phyloP scores from a whole-genome alignment of 345 rosid species.

The Pugionium dolabratum region DNA sequence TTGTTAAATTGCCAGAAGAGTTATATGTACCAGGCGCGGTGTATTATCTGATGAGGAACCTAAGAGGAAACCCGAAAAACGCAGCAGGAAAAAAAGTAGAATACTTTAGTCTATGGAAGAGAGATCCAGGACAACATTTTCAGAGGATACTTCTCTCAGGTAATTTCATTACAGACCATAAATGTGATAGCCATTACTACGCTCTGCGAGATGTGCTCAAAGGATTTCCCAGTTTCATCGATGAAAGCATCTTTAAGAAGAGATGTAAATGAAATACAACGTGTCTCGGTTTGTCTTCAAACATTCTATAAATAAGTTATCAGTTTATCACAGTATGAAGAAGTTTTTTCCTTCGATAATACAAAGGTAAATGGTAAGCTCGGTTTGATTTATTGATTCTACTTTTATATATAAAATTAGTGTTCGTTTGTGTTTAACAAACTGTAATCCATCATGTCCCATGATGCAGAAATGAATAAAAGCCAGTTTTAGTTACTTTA shows the following conservation, averaged over 20 bases:
- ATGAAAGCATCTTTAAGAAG: constrained; percentile 50
- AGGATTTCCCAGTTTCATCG: constrained; percentile 55
- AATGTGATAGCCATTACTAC: constrained; percentile 83
- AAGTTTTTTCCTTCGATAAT: no score
- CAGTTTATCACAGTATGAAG: background rate
- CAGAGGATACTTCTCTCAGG: constrained; percentile 80
- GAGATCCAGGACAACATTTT: constrained; percentile 83
- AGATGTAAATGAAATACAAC: constrained; percentile 13
- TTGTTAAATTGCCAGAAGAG: constrained; percentile 49
- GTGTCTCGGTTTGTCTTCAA: constrained; percentile 13
- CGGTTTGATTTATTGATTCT: no score
- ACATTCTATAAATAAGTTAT: constrained; percentile 22
- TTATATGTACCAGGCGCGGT: constrained; percentile 75
- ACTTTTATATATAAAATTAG: no score
- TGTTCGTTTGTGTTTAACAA: no score
- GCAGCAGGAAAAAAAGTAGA: constrained; percentile 39
- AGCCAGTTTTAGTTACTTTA: no score
- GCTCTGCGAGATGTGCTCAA: constrained; percentile 88
- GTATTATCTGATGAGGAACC: constrained; percentile 76
- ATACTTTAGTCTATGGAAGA: constrained; percentile 74
- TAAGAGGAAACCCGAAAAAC: constrained; percentile 34
- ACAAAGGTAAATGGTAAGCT: no score
- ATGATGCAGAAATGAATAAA: no score
- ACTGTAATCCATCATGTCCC: no score
- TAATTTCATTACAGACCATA: constrained; percentile 83